Conservation (phyloP, 495 filamentous ascomycete species). For the Trichoderma erinaceum region DNA sequence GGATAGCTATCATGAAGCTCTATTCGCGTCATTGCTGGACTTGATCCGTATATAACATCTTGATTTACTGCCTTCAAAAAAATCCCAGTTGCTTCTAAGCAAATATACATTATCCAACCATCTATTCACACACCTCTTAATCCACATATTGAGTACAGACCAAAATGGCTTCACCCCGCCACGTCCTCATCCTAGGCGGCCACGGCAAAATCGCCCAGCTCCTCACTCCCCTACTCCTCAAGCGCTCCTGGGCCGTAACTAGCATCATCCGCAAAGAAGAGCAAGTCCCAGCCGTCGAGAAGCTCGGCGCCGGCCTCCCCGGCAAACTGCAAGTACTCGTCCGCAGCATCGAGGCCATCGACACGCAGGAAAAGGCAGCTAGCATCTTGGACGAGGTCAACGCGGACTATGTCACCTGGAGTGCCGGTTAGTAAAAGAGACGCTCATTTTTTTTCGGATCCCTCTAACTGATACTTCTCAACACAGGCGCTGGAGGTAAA, state of each 20-base stretch:
- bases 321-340: conserved; percentile 55
- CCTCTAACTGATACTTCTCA: background rate
- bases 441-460: background rate
- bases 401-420: conserved; percentile 72
- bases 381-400: conserved; percentile 52
- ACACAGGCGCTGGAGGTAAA: conserved; percentile 66
- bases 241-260: conserved; percentile 66
- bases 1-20: background rate
- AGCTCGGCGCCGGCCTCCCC: conserved; percentile 46
- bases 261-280: conserved; percentile 67
- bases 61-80: background rate
- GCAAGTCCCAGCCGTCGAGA: conserved; percentile 58
- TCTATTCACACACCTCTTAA: too few species aligned
- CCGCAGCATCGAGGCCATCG: conserved; percentile 63
- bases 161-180: conserved; percentile 25
- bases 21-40: background rate
- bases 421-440: conserved; percentile 51
- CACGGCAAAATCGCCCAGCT: conserved; percentile 73
- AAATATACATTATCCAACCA: too few species aligned
- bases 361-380: conserved; percentile 54
- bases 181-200: conserved; percentile 71
- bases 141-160: too few species aligned
- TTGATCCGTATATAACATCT: background rate
- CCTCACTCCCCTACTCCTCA: conserved; percentile 70
- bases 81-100: too few species aligned